Percentiles rank a stretch among this genome's conserved stretches.
phyloP scores from a whole-genome alignment of 225 moss, liverwort and hornwort species.

The Asterella californica region DNA sequence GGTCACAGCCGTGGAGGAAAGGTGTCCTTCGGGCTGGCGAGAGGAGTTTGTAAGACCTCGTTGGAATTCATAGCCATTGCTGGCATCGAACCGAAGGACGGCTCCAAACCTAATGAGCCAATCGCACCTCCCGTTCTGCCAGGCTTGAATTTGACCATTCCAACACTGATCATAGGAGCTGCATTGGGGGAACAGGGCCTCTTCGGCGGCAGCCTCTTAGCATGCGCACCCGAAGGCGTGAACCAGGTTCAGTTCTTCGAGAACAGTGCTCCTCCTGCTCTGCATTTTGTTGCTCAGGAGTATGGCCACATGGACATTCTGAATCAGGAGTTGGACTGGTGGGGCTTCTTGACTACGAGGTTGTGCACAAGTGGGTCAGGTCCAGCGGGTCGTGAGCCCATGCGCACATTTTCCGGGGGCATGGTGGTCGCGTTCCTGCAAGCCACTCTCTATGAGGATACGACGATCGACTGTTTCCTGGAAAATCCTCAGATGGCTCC shows the following conservation, averaged over 20 bases:
- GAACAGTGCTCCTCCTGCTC: constrained; percentile 47
- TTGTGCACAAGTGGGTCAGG: constrained; percentile 17
- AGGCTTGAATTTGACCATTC: constrained; percentile 40
- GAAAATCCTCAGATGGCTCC: background rate
- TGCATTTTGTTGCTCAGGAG: constrained; percentile 59
- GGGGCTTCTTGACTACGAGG: too few species aligned
- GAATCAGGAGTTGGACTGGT: background rate
- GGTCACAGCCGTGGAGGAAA: constrained; percentile 78
- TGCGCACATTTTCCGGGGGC: constrained; percentile 34
- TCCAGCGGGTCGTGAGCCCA: constrained; percentile 30
- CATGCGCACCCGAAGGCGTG: constrained; percentile 69
- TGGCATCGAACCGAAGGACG: constrained; percentile 79
- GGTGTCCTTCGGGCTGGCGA: constrained; percentile 48
- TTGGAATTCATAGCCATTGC: constrained; percentile 50
- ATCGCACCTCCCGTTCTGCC: constrained; percentile 61
- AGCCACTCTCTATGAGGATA: background rate
- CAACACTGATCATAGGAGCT: constrained; percentile 64
- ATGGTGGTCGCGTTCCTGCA: constrained; percentile 20
- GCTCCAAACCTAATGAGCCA: constrained; percentile 39
- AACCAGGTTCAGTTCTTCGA: constrained; percentile 57
- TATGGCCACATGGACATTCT: constrained; percentile 69
- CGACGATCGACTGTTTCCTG: background rate
- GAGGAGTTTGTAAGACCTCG: constrained; percentile 38
- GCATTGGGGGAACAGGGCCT: constrained; percentile 42
- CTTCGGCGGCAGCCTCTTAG: constrained; percentile 39